These are phyloP conservation scores for Xylaria intraflava DNA, from an alignment of 495 filamentous ascomycete genomes.

Conservation along the genomic window DNA sequence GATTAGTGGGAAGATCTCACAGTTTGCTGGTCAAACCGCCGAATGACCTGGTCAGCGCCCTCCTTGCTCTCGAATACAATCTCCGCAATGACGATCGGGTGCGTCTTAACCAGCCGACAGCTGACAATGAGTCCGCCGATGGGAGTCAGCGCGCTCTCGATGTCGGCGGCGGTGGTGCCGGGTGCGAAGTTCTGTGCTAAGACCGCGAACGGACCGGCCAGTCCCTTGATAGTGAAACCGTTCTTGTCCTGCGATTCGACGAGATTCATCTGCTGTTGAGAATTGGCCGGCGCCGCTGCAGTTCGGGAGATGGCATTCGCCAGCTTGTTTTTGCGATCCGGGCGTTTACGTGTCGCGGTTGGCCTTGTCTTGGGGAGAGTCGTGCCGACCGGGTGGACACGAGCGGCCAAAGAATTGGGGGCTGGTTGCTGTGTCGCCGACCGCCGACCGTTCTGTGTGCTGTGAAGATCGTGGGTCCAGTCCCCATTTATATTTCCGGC, in stretches of 20 bases:
- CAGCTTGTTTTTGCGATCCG: slow-evolving; percentile 20
- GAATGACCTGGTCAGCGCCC: slow-evolving; percentile 72
- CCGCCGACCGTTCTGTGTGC: slow-evolving; percentile 24
- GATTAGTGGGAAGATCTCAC: slow-evolving; percentile 39
- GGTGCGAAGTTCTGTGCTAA: slow-evolving; percentile 84
- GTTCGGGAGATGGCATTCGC: slow-evolving; percentile 19
- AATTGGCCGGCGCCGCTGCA: slow-evolving; percentile 20
- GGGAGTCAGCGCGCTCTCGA: slow-evolving; percentile 75
- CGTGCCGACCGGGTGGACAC: slow-evolving; percentile 36
- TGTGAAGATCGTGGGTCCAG: slow-evolving; percentile 54
- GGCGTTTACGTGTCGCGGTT: slow-evolving; percentile 17
- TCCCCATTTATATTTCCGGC: slow-evolving; percentile 46
- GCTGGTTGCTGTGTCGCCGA: slow-evolving; percentile 26
- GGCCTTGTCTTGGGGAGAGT: slow-evolving; percentile 13
- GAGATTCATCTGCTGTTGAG: slow-evolving; percentile 14
- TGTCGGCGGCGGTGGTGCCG: slow-evolving; percentile 90
- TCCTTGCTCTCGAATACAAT: slow-evolving; percentile 72
- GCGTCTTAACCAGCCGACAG: slow-evolving; percentile 62
- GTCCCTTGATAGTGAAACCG: slow-evolving; percentile 72
- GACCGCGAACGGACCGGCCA: slow-evolving; percentile 75
- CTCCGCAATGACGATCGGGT: slow-evolving; percentile 79
- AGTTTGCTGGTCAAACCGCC: slow-evolving; percentile 79
- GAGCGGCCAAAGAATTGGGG: slow-evolving; percentile 36
- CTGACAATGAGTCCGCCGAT: slow-evolving; percentile 62
- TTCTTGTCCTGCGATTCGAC: neutral